These are phyloP conservation scores for Rehmannia glutinosa DNA, from an alignment of 257 asterid genomes.

Conservation along the genomic window DNA sequence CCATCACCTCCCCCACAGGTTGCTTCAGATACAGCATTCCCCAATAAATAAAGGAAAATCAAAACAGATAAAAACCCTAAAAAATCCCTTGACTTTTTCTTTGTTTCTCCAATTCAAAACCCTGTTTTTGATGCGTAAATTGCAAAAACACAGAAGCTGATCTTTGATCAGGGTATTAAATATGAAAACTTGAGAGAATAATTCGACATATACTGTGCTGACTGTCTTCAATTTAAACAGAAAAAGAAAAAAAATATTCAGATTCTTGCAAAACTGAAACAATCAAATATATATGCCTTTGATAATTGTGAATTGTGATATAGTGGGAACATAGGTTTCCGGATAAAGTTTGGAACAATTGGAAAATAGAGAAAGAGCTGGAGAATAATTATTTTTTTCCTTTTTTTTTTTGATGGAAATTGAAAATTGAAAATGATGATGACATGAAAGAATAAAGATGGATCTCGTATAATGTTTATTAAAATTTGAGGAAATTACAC, in stretches of 20 bases:
- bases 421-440: too few species aligned
- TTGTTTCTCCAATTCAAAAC: background rate
- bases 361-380: background rate
- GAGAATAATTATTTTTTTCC: background rate
- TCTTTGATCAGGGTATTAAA: slow-evolving; percentile 2
- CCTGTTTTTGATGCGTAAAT: background rate
- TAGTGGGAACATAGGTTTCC: background rate
- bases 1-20: slow-evolving; percentile 28
- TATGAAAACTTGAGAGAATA: background rate
- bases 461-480: too few species aligned
- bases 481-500: too few species aligned
- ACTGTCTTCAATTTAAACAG: background rate
- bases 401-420: too few species aligned
- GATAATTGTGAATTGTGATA: background rate
- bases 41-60: background rate
- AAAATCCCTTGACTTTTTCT: background rate
- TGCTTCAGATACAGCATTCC: slow-evolving; percentile 39
- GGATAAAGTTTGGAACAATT: background rate
- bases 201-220: background rate
- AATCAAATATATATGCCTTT: background rate
- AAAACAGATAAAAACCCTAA: background rate
- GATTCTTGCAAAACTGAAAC: background rate
- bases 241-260: background rate
- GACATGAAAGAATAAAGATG: too few species aligned
- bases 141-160: background rate